Conservation (phyloP, 345 rosid genomes). For the Citrus trifoliata region DNA sequence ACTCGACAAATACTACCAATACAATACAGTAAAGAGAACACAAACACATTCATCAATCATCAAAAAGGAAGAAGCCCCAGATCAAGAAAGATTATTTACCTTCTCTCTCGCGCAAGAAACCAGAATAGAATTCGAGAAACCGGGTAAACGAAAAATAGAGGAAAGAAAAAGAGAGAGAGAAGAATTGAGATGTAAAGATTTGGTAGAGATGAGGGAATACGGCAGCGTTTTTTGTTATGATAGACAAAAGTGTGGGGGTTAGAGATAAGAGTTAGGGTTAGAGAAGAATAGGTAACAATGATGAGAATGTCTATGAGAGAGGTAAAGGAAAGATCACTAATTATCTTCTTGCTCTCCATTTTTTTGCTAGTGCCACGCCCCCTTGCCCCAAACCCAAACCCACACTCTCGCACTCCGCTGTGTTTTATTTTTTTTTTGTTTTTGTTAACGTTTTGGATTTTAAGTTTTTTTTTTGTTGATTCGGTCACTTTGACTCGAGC, state of each 20-base stretch:
- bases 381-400: conserved; percentile 18
- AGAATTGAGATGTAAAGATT: conserved; percentile 1
- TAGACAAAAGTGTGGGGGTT: conserved; percentile 12
- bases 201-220: background rate
- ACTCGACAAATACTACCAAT: background rate
- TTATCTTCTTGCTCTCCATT: conserved; percentile 68
- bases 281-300: conserved; percentile 22
- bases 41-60: background rate
- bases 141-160: background rate
- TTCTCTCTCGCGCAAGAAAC: background rate
- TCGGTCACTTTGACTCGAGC: conserved; percentile 27
- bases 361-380: conserved; percentile 78
- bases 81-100: background rate
- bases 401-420: conserved; percentile 24
- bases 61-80: background rate
- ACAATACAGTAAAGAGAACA: background rate
- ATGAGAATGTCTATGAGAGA: conserved; percentile 29
- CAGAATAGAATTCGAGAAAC: background rate
- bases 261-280: conserved; percentile 43
- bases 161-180: conserved; percentile 7
- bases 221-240: background rate
- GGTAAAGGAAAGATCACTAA: conserved; percentile 34
- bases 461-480: background rate
- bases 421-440: conserved; percentile 11
- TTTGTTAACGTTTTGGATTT: conserved; percentile 10